A percentile compares a stretch with the other conserved stretches of the same genome.
phyloP scores from a whole-genome alignment of 805 yeast genomes.

The Nakazawaea holstii region DNA sequence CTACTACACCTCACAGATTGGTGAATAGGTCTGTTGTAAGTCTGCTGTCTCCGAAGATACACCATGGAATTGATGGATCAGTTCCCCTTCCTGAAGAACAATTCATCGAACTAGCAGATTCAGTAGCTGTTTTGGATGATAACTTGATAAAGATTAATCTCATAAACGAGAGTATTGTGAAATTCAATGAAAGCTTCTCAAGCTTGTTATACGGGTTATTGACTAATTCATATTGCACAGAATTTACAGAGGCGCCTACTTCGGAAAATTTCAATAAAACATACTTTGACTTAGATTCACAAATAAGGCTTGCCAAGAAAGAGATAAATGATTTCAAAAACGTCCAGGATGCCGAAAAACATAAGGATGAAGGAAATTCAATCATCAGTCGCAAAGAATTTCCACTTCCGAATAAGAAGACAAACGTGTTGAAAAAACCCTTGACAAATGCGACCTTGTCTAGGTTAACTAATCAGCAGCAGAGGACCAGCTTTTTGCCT shows the following conservation, averaged over 20 bases:
- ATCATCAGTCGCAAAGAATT: background rate
- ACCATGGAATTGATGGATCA: conserved; percentile 32
- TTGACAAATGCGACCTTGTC: conserved; percentile 3
- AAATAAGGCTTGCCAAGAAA: background rate
- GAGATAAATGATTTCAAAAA: conserved; percentile 4
- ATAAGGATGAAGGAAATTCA: background rate
- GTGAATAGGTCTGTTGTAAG: conserved; percentile 23
- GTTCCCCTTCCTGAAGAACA: conserved; percentile 30
- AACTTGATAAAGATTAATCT: conserved; percentile 29
- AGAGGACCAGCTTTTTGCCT: background rate
- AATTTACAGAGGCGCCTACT: conserved; percentile 20
- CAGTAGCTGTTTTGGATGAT: conserved; percentile 29
- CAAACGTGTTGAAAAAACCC: conserved; percentile 1
- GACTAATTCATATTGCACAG: conserved; percentile 41
- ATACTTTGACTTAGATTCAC: conserved; percentile 2
- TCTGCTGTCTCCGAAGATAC: conserved; percentile 33
- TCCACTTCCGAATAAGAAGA: background rate
- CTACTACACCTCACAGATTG: conserved; percentile 11
- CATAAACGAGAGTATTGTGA: conserved; percentile 29
- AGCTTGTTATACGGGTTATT: conserved; percentile 38
- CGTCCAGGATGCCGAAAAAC: background rate
- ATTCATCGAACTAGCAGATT: conserved; percentile 30
- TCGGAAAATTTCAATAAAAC: conserved; percentile 2
- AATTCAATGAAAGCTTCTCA: conserved; percentile 38
- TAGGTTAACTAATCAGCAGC: conserved; percentile 2